Base-by-base conservation (phyloP, 495 filamentous ascomycete species). In the Hypoxylon rickii region DNA sequence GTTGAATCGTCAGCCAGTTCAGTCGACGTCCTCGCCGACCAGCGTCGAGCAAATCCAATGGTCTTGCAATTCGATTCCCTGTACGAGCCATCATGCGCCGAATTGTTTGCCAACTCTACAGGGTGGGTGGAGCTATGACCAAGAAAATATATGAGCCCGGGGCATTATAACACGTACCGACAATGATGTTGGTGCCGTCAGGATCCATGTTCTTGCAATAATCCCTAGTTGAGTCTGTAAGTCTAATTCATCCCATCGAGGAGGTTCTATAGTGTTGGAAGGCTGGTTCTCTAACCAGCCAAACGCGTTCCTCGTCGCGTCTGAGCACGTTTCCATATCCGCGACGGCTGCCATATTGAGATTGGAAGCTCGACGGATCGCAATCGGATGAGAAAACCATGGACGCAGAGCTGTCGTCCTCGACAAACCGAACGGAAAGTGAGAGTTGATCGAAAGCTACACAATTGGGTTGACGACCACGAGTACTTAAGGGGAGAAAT, bases 311-410 rank as follows among this genome's bases (percentile, higher is more conserved):
- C 41, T 64, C 58, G 54, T 59, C 70, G 66, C 73, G 63, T 41
- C 53, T 46, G 63, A 62, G 66, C 51, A 63, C 40, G 61, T 48
- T 49, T 65, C 61, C 53, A 70, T 38, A 64, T 72, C 68, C 50
- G 68, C 65, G 61, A 66, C 65, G 40, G 73, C 65, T 53, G 76
- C 74, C 76, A 79, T 79, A 45, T 41, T 74, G 75, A 69, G 54
- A 69, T 64, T 73, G 52, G 55, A 63, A 66, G 55, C 64, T 68
- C 49, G 64, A 74, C 68, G 68, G 67, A 50, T 64, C 66, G 61
- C 59, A 56, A 52, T 58, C 51, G 37, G 45, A 33, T 68, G 57
- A 61, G 66, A 66, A 57, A 75, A 63, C 70, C 77, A 80, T 78
- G 76, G 71, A 69, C 67, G 68, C 65, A 66, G 36, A 40, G 43